Evolutionary conservation across 2,329 filamentous ascomycete genomes (phyloP), one percentile per base, ranked within the genome.

Genomic region (Chlorencoelia australis): DNA sequence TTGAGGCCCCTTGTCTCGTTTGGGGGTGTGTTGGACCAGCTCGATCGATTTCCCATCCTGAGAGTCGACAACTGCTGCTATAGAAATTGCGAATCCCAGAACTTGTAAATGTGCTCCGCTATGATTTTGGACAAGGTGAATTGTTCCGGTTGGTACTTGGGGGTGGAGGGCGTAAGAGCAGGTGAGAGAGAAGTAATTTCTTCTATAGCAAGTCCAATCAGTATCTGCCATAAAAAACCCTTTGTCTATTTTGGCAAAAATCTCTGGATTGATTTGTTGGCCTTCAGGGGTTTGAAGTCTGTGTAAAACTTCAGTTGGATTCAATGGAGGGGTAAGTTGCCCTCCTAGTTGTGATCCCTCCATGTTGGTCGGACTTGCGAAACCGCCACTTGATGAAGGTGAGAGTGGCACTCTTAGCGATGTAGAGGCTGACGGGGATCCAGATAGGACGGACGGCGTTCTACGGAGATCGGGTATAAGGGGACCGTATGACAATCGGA

Each of bases 1-100:
- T 44, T 76, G 78, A 2, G 77, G 77, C 7, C 79, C 77, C 51
- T 80, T 79, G 59, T 84, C 79, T 35, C 79, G 68, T 55, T 84
- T 84, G 0, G 79, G 77, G 0, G 79, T 83, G 51, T 83, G 78
- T 51, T 83, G 79, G n/a, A 84, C 74, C n/a, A 84, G 64, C 48
- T 82, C 79, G 33, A 82, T 75, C 11, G 62, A 61, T 55, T 83
- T 82, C 8, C 75, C 75, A 27, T 66, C 64, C 6, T 71, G 62
- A 7, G 67, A 71, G 48, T 81, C 77, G 2, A 81, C 74, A 7
- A 76, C 72, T 3, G 79, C 80, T 4, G 76, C 73, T 34, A 84
- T 75, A 5, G 69, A 72, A 60, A 84, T 76, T 5, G 75, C 70
- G 56, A 81, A 78, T 2, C 65, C 65, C 31, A 71, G 66, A 22